Evolutionary conservation across 306 rosid genomes (phyloP), one percentile per base, ranked within the genome.

Genomic region (Vigna hirtella): DNA sequence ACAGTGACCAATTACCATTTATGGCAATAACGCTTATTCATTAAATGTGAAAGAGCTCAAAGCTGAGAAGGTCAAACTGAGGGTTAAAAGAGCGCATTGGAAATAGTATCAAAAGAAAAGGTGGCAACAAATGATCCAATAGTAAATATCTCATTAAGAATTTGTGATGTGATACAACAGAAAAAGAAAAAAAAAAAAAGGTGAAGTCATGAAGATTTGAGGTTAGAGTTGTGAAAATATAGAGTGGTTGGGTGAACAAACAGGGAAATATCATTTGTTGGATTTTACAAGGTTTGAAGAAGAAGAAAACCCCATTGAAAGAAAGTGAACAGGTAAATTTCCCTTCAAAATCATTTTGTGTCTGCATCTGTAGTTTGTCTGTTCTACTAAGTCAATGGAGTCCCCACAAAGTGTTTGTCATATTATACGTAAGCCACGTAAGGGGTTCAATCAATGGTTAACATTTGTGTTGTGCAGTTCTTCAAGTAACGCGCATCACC

Each of bases 271-370:
- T 18, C 68, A 0, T 6, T 20, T 32, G 6, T 4, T 22, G 38
- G 42, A 59, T 78, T 87, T 84, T 88, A 76, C 79, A 64, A 71
- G 63, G 62, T 64, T 32, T 81, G 12, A 86, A 78, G 30, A 43
- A 52, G 68, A 79, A 76, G 18, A 13, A 66, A 71, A n/a, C 77
- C 82, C 12, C 51, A 28, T n/a, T 28, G 16, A 48, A 4, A 36
- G 87, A 91, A 93, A 88, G 93, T 28, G 87, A 87, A 90, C 85
- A 58, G 93, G 85, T 91, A 72, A 74, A 75, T 72, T 88, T 34
- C 92, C 72, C 14, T 9, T 70, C 16, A 16, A 13, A 24, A 24
- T 10, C 28, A 48, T 9, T 30, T 11, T 2, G 12, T 40, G 10
- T 2, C 9, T 40, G 6, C 0, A 43, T 43, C 9, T 32, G 49